Conservation (phyloP, 106 monocot genomes). For the Platanthera zijinensis region DNA sequence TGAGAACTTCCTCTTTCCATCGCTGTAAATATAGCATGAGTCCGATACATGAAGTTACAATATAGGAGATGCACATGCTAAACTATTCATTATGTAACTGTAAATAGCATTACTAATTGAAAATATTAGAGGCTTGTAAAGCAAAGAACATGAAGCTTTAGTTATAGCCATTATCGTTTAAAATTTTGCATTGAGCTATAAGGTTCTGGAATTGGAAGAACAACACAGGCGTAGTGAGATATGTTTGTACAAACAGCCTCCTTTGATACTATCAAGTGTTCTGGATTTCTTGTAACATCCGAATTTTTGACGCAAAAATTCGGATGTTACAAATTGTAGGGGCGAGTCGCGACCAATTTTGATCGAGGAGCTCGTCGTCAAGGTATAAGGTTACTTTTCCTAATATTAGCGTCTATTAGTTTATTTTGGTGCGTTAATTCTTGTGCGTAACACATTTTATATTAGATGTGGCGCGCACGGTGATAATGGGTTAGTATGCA, state of each 20-base stretch:
- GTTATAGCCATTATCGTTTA: not conserved
- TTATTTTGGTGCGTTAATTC: no score
- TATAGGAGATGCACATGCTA: not conserved
- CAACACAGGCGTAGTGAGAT: not conserved
- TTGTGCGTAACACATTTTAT: no score
- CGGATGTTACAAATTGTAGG: no score
- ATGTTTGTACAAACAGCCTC: not conserved
- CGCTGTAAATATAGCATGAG: constrained; percentile 34
- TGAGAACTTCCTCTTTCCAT: constrained; percentile 63
- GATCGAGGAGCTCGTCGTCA: no score
- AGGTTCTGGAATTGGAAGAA: not conserved
- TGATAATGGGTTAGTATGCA: no score
- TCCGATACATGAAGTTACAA: not conserved
- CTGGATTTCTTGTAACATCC: not conserved
- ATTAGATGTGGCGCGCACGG: no score
- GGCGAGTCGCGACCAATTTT: no score
- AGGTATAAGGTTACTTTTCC: no score
- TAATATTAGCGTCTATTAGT: no score
- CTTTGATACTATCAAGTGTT: not conserved
- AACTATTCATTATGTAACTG: not conserved
- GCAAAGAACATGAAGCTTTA: not conserved
- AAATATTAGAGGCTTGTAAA: not conserved
- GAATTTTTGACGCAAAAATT: no score
- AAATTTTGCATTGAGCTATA: not conserved
- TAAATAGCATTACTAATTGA: not conserved